phyloP scores from a whole-genome alignment of 2,329 filamentous ascomycete genomes.

The Sarocladiaceae sp. region DNA sequence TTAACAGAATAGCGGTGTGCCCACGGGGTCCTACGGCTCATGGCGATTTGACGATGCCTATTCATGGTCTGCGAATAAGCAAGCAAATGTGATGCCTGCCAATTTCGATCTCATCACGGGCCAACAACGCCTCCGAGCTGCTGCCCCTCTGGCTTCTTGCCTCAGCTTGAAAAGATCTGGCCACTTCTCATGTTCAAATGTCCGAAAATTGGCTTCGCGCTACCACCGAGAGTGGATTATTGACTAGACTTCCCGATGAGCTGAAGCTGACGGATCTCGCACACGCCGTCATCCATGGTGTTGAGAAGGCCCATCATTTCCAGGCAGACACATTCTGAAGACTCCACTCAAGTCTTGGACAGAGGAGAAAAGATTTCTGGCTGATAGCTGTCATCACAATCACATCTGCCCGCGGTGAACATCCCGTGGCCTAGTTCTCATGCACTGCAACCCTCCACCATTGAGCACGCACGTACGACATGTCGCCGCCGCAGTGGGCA shows the following conservation, averaged over 20 bases:
- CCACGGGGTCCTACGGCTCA: background rate
- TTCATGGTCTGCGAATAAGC: background rate
- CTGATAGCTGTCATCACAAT: background rate
- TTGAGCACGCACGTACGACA: background rate
- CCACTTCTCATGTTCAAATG: no score
- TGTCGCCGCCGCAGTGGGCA: background rate
- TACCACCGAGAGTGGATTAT: background rate
- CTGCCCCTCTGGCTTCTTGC: background rate
- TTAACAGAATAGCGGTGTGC: constrained; percentile 9
- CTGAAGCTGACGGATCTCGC: background rate
- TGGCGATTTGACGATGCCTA: background rate
- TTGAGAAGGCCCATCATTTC: background rate
- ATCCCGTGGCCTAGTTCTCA: background rate
- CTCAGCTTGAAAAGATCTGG: background rate
- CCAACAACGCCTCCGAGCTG: constrained; percentile 1
- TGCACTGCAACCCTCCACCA: background rate
- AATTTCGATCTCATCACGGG: background rate
- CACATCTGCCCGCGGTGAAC: background rate
- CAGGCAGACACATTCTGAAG: background rate
- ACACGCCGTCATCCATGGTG: background rate
- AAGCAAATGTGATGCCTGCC: background rate
- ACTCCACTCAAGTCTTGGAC: background rate
- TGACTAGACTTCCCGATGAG: background rate
- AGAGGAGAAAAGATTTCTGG: background rate
- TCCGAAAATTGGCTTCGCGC: constrained; percentile 3